A percentile compares a stretch with the other conserved stretches of the same genome.
Conservation (phyloP, 345 rosid species). For the Physaria fendleri region DNA sequence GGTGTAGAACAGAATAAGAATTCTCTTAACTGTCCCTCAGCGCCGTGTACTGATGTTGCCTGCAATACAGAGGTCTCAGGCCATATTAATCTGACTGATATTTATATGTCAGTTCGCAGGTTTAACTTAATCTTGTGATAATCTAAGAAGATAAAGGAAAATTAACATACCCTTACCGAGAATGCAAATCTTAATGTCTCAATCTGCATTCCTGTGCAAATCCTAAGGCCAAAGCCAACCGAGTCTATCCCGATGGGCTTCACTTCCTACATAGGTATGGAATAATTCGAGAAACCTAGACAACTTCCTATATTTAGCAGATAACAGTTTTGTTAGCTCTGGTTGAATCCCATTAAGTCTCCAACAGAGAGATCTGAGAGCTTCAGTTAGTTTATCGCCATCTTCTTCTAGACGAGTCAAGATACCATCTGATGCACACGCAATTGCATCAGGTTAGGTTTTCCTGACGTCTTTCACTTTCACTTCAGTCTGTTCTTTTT, state of each 20-base stretch:
- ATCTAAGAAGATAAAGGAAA: neutral
- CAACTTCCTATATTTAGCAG: too few species aligned
- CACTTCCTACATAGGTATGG: slow-evolving; percentile 67
- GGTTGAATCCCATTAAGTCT: slow-evolving; percentile 71
- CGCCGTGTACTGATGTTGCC: slow-evolving; percentile 72
- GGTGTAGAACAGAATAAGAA: slow-evolving; percentile 48
- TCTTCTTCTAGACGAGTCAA: slow-evolving; percentile 58
- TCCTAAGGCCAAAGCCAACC: slow-evolving; percentile 72
- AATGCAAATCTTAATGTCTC: slow-evolving; percentile 75
- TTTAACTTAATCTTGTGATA: neutral
- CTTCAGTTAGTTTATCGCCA: slow-evolving; percentile 52
- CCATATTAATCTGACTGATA: neutral
- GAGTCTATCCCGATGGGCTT: slow-evolving; percentile 60
- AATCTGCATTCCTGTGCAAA: slow-evolving; percentile 78
- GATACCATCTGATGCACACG: slow-evolving; percentile 52
- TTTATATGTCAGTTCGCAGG: neutral
- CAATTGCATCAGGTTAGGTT: slow-evolving; percentile 74
- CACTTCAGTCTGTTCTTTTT: too few species aligned
- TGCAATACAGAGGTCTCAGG: slow-evolving; percentile 29
- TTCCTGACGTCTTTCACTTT: slow-evolving; percentile 62
- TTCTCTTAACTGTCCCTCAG: slow-evolving; percentile 69
- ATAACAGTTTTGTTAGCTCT: slow-evolving; percentile 63
- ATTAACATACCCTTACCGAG: slow-evolving; percentile 44
- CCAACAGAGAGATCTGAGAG: slow-evolving; percentile 77
- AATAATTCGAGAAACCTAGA: neutral